These are phyloP conservation scores for Takashimella koratensis DNA, from an alignment of 1,284 basidiomycete genomes.

Conservation along the genomic window DNA sequence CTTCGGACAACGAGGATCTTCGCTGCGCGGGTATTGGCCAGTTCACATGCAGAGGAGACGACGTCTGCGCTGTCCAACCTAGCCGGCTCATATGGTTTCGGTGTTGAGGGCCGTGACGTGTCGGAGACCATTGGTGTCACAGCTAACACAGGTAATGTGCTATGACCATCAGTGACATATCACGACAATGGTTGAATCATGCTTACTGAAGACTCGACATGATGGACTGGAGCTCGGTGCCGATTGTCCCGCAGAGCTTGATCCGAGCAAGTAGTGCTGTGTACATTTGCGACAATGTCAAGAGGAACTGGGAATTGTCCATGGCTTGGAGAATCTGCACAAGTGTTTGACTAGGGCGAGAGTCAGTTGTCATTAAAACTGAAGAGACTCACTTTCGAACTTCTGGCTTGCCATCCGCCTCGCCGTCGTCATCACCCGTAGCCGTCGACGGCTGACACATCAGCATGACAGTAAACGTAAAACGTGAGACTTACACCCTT, in stretches of 20 bases:
- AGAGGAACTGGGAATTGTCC: conserved; percentile 66
- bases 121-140: conserved; percentile 6
- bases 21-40: conserved; percentile 75
- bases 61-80: conserved; percentile 65
- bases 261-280: conserved; percentile 64
- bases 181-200: no score
- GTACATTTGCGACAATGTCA: conserved; percentile 63
- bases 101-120: conserved; percentile 1
- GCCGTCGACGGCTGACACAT: not conserved
- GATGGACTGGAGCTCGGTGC: conserved; percentile 60
- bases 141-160: conserved; percentile 5
- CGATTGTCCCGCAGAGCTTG: conserved; percentile 67
- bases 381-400: conserved; percentile 46
- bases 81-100: not conserved
- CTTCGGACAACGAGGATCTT: conserved; percentile 71
- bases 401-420: conserved; percentile 41
- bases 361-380: conserved; percentile 1
- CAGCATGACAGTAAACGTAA: not conserved
- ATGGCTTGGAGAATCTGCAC: conserved; percentile 63
- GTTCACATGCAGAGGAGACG: conserved; percentile 73
- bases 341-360: conserved; percentile 45
- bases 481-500: conserved; percentile 1
- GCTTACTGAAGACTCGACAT: conserved; percentile 45
- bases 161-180: not conserved
- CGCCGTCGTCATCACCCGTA: conserved; percentile 53